Evolutionary conservation across 192 early-diverging fungal species (phyloP), one percentile per base, ranked within the genome.

Genomic region (Rhizophlyctis rosea): DNA sequence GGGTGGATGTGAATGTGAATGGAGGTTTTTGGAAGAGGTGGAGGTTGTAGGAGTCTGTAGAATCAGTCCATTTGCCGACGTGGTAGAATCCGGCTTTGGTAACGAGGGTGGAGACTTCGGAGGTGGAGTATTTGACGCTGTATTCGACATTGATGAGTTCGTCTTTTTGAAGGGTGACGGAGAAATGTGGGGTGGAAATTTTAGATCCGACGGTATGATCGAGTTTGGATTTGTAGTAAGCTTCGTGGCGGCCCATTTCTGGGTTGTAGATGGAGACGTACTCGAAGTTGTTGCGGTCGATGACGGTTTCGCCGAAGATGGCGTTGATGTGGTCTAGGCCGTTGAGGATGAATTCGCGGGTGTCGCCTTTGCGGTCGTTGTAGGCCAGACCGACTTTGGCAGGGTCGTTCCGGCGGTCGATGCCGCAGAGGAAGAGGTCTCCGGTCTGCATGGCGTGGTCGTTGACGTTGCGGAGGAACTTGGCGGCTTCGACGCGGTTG

Each of bases 111-210:
- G 52, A 13, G 1, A 67, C 24, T 53, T 91, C 91, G 2, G 47
- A 59, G 1, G 57, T 36, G 18, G 77, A 78, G 64, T 88, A 95
- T 78, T 97, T 97, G 84, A 91, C 87, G 1, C 88, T 88, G 59
- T 90, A 90, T 71, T 95, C 95, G 47, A 98, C 73, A 67, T 91
- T 88, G 60, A 98, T 90, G 13, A 90, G 71, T 66, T 98, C 95
- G 44, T 82, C 90, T 55, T 84, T 79, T 23, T 74, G 70, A 18
- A 96, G 64, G 0, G 50, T 44, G 24, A 92, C 25, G 50, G 36
- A 9, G 71, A 50, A 24, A 65, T 50, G 16, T 57, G 25, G 47
- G 52, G 4, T 61, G 23, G 36, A 21, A n/a, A n/a, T n/a, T n/a
- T n/a, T n/a, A n/a, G n/a, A n/a, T n/a, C n/a, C n/a, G n/a, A n/a